phyloP scores from a whole-genome alignment of 140 eudicot genomes.

The Artemisia princeps region DNA sequence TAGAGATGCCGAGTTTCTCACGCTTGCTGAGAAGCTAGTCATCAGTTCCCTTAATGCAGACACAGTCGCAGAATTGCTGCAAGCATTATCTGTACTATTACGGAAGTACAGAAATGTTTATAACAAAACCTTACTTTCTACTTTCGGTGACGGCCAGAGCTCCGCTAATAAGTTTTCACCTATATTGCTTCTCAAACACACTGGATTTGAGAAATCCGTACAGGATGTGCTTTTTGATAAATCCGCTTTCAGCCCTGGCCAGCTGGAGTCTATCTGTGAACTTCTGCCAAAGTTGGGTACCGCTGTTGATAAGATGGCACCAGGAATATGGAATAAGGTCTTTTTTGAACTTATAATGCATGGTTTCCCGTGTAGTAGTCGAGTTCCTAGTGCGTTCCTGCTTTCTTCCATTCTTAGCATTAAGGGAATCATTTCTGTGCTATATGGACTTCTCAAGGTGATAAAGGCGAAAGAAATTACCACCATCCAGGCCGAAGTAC shows the following conservation, averaged over 20 bases:
- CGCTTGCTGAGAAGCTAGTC: constrained; percentile 43
- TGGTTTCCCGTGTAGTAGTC: constrained; percentile 71
- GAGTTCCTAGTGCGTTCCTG: constrained; percentile 51
- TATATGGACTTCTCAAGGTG: constrained; percentile 52
- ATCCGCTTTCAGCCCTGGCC: constrained; percentile 34
- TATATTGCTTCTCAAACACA: constrained; percentile 54
- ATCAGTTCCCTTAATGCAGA: constrained; percentile 34
- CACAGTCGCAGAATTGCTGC: constrained; percentile 36
- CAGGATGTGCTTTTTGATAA: constrained; percentile 51
- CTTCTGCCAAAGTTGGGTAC: constrained; percentile 43
- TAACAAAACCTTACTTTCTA: constrained; percentile 51
- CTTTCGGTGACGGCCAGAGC: constrained; percentile 34
- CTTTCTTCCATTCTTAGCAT: constrained; percentile 73
- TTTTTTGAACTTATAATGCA: constrained; percentile 67
- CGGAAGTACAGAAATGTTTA: constrained; percentile 44
- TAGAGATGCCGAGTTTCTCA: constrained; percentile 42
- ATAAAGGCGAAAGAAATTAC: constrained; percentile 27
- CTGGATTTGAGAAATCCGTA: constrained; percentile 55
- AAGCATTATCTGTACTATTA: constrained; percentile 45
- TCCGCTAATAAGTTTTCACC: constrained; percentile 41
- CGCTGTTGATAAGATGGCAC: constrained; percentile 49
- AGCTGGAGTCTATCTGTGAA: constrained; percentile 49
- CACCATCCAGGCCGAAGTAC: constrained; percentile 44
- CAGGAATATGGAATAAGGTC: constrained; percentile 45
- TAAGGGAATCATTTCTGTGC: constrained; percentile 45